Conservation (phyloP, 2,329 filamentous ascomycete genomes). For the Sporothrix pseudoabietina region DNA sequence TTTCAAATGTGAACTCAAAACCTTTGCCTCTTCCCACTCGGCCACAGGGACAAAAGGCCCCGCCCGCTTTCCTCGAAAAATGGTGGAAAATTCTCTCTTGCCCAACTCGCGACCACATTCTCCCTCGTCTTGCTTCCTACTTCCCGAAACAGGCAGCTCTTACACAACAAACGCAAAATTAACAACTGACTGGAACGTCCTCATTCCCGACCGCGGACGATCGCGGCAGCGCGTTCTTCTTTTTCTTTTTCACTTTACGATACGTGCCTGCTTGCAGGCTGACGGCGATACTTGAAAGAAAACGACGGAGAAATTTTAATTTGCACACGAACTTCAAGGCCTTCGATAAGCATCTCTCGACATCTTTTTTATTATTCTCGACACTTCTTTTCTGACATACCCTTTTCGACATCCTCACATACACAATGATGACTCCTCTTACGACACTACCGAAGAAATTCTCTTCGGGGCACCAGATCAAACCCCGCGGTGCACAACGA, state of each 20-base stretch:
- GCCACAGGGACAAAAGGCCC: conserved; percentile 15
- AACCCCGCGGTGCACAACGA: conserved; percentile 37
- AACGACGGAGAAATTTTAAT: not conserved
- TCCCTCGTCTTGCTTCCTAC: not conserved
- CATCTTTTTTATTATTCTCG: not conserved
- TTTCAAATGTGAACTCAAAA: too few species aligned
- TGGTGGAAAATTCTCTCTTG: conserved; percentile 23
- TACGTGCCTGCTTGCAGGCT: not conserved
- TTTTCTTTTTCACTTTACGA: not conserved
- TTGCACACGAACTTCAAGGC: not conserved
- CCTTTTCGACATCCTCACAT: not conserved
- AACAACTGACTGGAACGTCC: conserved; percentile 10
- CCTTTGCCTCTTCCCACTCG: conserved; percentile 26
- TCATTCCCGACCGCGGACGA: conserved; percentile 18
- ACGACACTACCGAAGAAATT: conserved; percentile 37
- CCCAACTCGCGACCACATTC: conserved; percentile 2
- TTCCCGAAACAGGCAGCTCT: conserved; percentile 1
- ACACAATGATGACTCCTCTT: conserved; percentile 31
- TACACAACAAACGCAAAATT: conserved; percentile 3
- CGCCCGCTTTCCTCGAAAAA: conserved; percentile 6
- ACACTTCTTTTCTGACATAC: not conserved
- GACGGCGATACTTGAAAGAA: not conserved
- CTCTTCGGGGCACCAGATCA: conserved; percentile 35
- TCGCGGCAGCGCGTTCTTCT: not conserved
- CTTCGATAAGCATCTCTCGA: not conserved